Percentiles rank a stretch among this genome's conserved stretches.
These are phyloP conservation scores for Blastobotrys apis DNA, from an alignment of 1,139 yeast species.

Conservation along the genomic window DNA sequence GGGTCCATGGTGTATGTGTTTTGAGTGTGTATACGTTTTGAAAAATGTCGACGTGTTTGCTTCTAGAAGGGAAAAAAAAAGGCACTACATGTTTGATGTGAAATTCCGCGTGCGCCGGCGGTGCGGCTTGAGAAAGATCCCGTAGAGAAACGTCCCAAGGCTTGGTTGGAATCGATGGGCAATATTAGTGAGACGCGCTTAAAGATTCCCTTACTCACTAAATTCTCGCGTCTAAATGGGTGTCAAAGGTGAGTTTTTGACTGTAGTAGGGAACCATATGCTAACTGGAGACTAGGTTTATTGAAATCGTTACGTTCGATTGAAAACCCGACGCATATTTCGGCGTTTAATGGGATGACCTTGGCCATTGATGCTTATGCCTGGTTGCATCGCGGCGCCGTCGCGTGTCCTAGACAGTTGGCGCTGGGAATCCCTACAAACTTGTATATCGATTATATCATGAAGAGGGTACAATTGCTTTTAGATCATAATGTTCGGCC, in stretches of 20 bases:
- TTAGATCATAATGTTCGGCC: slow-evolving; percentile 67
- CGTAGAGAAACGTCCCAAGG: too few relatives aligned
- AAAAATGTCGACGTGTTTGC: background rate
- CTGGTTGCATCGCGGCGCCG: slow-evolving; percentile 88
- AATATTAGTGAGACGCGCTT: too few relatives aligned
- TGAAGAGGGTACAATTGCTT: slow-evolving; percentile 64
- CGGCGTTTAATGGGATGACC: slow-evolving; percentile 64
- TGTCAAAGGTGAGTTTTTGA: slow-evolving; percentile 8
- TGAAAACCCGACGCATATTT: slow-evolving; percentile 56
- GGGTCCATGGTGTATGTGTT: background rate
- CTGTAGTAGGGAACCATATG: too few relatives aligned
- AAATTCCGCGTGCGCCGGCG: too few relatives aligned
- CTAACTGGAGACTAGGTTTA: slow-evolving; percentile 49
- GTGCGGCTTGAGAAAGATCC: too few relatives aligned
- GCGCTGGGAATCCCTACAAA: slow-evolving; percentile 68
- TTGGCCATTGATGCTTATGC: slow-evolving; percentile 94
- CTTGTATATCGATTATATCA: slow-evolving; percentile 44
- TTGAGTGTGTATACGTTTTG: background rate
- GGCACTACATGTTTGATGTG: too few relatives aligned
- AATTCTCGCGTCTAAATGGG: too few relatives aligned
- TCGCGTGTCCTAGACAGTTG: slow-evolving; percentile 79
- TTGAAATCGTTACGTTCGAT: slow-evolving; percentile 70
- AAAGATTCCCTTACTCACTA: too few relatives aligned
- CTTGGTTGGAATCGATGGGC: too few relatives aligned
- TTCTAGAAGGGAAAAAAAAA: too few relatives aligned